phyloP scores from a whole-genome alignment of 2,329 filamentous ascomycete genomes.

The Berkeleyomyces rouxiae region DNA sequence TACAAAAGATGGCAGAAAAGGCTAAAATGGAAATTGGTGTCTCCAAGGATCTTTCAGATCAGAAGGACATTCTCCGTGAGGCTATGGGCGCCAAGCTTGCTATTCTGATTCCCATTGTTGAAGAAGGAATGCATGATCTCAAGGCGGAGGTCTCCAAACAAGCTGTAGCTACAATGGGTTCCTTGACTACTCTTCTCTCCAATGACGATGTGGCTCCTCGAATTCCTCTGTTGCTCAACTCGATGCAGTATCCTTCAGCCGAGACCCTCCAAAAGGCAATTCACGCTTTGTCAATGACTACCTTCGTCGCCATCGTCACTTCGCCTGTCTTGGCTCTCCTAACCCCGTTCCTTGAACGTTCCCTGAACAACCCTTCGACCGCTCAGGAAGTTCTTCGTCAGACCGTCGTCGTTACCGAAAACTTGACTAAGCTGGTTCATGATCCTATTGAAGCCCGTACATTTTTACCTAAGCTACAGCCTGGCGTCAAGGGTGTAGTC shows the following conservation, averaged over 20 bases:
- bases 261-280: constrained; percentile 89
- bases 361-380: constrained; percentile 79
- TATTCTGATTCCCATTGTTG: constrained; percentile 75
- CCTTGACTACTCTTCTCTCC: constrained; percentile 72
- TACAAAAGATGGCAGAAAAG: constrained; percentile 91
- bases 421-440: constrained; percentile 94
- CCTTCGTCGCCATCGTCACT: constrained; percentile 93
- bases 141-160: constrained; percentile 81
- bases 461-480: constrained; percentile 86
- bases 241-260: constrained; percentile 84
- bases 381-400: constrained; percentile 88
- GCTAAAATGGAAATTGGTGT: constrained; percentile 66
- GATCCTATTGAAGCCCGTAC: constrained; percentile 84
- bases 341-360: constrained; percentile 85
- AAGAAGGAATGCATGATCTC: constrained; percentile 89
- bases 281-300: constrained; percentile 89
- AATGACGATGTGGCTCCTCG: constrained; percentile 93
- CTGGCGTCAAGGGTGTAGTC: constrained; percentile 78
- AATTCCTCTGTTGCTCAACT: constrained; percentile 81
- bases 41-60: constrained; percentile 65
- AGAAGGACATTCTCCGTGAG: constrained; percentile 80
- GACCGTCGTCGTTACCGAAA: constrained; percentile 92
- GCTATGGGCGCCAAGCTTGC: constrained; percentile 81
- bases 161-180: constrained; percentile 80
- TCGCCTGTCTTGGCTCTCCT: constrained; percentile 88